Conservation (phyloP, 192 early-diverging fungal species). For the Phycomyces nitens region DNA sequence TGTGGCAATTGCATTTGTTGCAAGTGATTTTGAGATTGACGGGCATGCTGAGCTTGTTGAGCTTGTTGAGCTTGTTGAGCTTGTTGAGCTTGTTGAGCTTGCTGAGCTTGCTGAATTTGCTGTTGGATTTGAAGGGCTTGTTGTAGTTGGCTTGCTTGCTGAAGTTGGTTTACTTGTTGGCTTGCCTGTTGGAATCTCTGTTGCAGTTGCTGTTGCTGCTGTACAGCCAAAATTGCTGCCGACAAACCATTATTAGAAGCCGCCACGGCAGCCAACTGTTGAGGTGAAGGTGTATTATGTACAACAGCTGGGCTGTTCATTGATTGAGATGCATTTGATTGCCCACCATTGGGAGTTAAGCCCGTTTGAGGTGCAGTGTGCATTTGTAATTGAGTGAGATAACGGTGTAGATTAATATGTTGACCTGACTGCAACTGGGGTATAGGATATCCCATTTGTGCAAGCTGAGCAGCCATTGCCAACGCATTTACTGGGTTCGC, state of each 20-base stretch:
- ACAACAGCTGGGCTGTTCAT: not conserved
- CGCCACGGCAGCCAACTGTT: constrained; percentile 16
- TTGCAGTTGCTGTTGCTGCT: constrained; percentile 11
- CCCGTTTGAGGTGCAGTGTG: constrained; percentile 16
- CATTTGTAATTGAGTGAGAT: constrained; percentile 32
- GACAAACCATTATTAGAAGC: constrained; percentile 10
- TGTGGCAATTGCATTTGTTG: constrained; percentile 1
- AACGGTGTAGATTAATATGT: constrained; percentile 35
- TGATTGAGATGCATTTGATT: not conserved
- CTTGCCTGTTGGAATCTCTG: constrained; percentile 5
- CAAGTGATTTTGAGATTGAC: not conserved
- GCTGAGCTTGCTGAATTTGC: constrained; percentile 12
- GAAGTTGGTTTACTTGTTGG: constrained; percentile 15
- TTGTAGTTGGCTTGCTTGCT: constrained; percentile 15
- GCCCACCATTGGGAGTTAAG: not conserved
- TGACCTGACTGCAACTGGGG: constrained; percentile 16
- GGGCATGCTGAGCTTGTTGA: constrained; percentile 8
- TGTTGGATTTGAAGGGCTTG: constrained; percentile 32
- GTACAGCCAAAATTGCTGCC: constrained; percentile 12
- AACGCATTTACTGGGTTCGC: constrained; percentile 7
- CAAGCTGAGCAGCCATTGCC: constrained; percentile 29
- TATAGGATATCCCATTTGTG: constrained; percentile 30
- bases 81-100: constrained; percentile 7
- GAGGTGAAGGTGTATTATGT: constrained; percentile 6
- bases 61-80: constrained; percentile 1